A percentile compares a stretch with the other conserved stretches of the same genome.
Conservation (phyloP, 129 eudicot genomes). For the Erigeron canadensis region DNA sequence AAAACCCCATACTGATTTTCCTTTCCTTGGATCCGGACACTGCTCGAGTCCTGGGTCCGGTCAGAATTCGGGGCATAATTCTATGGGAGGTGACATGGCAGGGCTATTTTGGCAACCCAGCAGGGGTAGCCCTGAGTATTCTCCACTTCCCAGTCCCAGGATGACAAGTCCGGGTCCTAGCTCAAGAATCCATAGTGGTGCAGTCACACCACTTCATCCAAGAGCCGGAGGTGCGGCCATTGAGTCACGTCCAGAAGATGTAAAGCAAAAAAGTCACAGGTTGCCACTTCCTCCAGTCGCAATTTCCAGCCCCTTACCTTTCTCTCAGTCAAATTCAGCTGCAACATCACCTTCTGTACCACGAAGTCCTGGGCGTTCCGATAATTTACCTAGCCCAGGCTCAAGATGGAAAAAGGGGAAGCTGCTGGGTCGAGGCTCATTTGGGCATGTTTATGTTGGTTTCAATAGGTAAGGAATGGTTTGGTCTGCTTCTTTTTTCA, state of each 20-base stretch:
- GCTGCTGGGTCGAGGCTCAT: conserved; percentile 91
- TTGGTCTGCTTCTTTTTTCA: background rate
- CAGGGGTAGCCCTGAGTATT: conserved; percentile 96
- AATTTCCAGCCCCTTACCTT: conserved; percentile 58
- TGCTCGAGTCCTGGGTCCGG: conserved; percentile 99
- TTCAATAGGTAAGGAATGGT: conserved; percentile 63
- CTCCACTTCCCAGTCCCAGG: conserved; percentile 92
- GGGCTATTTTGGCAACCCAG: conserved; percentile 98
- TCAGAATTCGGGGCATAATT: conserved; percentile 95
- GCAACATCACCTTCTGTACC: conserved; percentile 92
- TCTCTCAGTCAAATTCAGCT: conserved; percentile 77
- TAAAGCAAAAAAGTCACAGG: conserved; percentile 68
- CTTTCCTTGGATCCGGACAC: conserved; percentile 86
- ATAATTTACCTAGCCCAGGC: conserved; percentile 65
- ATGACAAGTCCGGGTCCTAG: conserved; percentile 96
- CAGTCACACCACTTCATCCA: conserved; percentile 95
- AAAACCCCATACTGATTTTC: conserved; percentile 69
- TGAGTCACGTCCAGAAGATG: conserved; percentile 77
- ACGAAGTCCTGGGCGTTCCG: conserved; percentile 83
- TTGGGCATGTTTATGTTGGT: conserved; percentile 97
- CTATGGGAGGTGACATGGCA: conserved; percentile 95
- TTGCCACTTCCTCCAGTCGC: conserved; percentile 89
- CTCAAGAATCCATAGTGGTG: conserved; percentile 96
- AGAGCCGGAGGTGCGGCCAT: conserved; percentile 67
- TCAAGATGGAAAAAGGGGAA: conserved; percentile 94